Evolutionary conservation across 225 moss, liverwort and hornwort species (phyloP).

Genomic region (Physcomitrium patens): DNA sequence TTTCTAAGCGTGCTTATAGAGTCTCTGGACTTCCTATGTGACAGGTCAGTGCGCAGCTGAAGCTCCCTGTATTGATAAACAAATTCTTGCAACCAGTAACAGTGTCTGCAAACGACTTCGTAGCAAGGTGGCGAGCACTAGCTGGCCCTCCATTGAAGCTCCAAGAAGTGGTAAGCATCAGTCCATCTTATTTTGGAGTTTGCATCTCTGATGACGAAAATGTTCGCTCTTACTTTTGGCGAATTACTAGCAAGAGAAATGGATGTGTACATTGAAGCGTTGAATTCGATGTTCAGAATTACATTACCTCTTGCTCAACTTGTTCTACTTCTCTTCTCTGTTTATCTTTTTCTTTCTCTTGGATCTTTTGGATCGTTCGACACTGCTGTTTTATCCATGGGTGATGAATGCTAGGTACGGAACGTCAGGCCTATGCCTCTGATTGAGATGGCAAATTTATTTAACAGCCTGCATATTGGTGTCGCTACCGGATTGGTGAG

Average conservation of each 20-base stretch:
- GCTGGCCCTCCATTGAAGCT: slow-evolving; percentile 89
- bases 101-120: slow-evolving; percentile 82
- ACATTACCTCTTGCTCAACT: neutral
- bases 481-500: slow-evolving; percentile 93
- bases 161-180: slow-evolving; percentile 88
- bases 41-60: slow-evolving; percentile 81
- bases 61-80: slow-evolving; percentile 76
- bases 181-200: slow-evolving; percentile 21
- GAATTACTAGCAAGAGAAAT: neutral
- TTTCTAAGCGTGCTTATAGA: slow-evolving; percentile 14
- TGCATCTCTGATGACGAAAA: neutral
- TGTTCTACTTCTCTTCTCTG: slow-evolving; percentile 11
- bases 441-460: slow-evolving; percentile 83
- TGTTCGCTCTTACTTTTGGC: neutral
- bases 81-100: slow-evolving; percentile 87
- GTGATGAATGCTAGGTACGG: slow-evolving; percentile 66
- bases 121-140: slow-evolving; percentile 82
- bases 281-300: slow-evolving; percentile 16
- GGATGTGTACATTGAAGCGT: no score
- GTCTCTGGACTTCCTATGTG: slow-evolving; percentile 26
- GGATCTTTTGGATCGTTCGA: neutral
- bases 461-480: slow-evolving; percentile 79
- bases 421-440: slow-evolving; percentile 91
- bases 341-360: neutral
- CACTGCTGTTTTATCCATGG: slow-evolving; percentile 13